Evolutionary conservation across 2,329 filamentous ascomycete species (phyloP), one percentile per base, ranked within the genome.

Genomic region (Ophiobolus disseminans): DNA sequence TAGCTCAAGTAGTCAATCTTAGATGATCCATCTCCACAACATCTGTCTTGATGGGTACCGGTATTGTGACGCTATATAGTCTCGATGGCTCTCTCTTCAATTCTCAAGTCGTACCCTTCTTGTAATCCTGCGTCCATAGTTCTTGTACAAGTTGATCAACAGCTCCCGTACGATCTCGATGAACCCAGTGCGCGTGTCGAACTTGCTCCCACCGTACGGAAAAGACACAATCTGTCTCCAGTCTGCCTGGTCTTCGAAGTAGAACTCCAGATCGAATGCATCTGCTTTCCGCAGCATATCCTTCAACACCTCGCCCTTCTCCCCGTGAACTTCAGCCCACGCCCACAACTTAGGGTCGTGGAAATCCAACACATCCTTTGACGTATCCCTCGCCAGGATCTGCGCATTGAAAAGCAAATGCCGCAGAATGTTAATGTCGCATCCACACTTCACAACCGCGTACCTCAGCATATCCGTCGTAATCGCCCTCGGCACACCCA

Each of bases 381-480:
- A 40, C 3, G 50, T 39, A 5, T 52, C 45, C 14, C 37, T 38
- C 9, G 60, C 62, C 19, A 67, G 44, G 20, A 72, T 68, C 40
- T 72, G 68, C 5, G 66, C 66, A 20, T 72, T 72, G 60, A 66
- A 72, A 1, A 72, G 53, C 3, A 73, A 45, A 30, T 72, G 69
- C 4, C 68, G 55, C 4, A 72, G 16, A 14, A 67, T 61, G 31
- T 62, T 65, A 40, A 65, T 32, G 8, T 65, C 40, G 52, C 68
- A 70, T 13, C 59, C 62, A 40, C 60, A 68, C 3, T 68, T 53
- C 9, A 66, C 47, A 5, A 70, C 64, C 7, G 70, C 68, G 51
- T 63, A 62, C 10, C 63, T 57, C 23, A 73, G 25, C 31, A 61
- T 40, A 0, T 63, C 62, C 4, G 66, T 71, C 20, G 61, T 64